phyloP scores from a whole-genome alignment of 805 yeast genomes.

The Candida glaebosa region DNA sequence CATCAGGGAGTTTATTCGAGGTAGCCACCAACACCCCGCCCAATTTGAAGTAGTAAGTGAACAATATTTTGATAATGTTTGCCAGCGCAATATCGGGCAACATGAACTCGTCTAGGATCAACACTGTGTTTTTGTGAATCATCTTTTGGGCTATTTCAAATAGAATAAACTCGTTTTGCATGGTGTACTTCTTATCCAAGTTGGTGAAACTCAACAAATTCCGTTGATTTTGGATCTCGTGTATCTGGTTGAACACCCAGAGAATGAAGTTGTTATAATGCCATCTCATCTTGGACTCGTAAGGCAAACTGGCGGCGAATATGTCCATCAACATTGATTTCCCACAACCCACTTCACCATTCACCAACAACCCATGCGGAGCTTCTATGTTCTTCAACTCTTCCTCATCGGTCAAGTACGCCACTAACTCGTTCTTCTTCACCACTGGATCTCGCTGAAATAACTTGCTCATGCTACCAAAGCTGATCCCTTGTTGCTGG shows the following conservation, averaged over 20 bases:
- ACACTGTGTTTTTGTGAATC: constrained; percentile 53
- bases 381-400: constrained; percentile 50
- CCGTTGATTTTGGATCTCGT: constrained; percentile 47
- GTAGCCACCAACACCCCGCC: constrained; percentile 78
- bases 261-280: constrained; percentile 69
- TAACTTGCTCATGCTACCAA: constrained; percentile 17
- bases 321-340: constrained; percentile 72
- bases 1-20: constrained; percentile 69
- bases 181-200: constrained; percentile 21
- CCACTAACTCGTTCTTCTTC: constrained; percentile 41
- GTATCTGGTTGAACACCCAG: constrained; percentile 64
- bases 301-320: constrained; percentile 64
- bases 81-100: constrained; percentile 75
- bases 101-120: constrained; percentile 73
- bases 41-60: constrained; percentile 65
- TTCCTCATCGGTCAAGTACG: constrained; percentile 56
- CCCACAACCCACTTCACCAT: constrained; percentile 73
- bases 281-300: constrained; percentile 62
- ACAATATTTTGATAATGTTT: constrained; percentile 59
- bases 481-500: constrained; percentile 11
- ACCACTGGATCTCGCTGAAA: constrained; percentile 30
- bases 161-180: constrained; percentile 61
- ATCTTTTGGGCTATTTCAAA: constrained; percentile 66
- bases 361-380: constrained; percentile 62
- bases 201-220: constrained; percentile 20